phyloP scores from a whole-genome alignment of 148 eudicot genomes.

The Persicaria tinctoria region DNA sequence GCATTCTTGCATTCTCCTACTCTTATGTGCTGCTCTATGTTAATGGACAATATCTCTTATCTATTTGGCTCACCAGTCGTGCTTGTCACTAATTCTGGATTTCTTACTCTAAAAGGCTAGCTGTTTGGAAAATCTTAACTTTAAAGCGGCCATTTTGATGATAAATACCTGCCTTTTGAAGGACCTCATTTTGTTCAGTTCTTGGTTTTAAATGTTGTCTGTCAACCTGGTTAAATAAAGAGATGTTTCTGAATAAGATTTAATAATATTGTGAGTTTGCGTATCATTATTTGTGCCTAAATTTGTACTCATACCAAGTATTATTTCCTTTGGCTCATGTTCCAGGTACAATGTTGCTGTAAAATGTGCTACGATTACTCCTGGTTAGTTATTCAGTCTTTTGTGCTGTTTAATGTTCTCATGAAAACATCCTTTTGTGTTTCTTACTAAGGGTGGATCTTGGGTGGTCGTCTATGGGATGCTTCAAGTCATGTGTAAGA shows the following conservation, averaged over 20 bases:
- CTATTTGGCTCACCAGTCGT: neutral
- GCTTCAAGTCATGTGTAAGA: neutral
- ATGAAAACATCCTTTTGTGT: neutral
- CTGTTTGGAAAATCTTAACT: neutral
- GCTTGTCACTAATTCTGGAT: neutral
- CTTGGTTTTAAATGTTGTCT: neutral
- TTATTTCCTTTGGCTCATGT: neutral
- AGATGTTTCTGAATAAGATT: neutral
- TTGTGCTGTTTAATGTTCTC: neutral
- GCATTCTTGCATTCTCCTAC: neutral
- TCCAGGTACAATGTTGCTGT: slow-evolving; percentile 76
- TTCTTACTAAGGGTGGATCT: neutral
- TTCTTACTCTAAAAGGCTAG: neutral
- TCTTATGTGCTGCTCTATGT: neutral
- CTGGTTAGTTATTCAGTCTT: slow-evolving; percentile 36
- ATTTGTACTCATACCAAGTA: neutral
- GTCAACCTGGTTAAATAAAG: neutral
- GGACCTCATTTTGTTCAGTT: neutral
- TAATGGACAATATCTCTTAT: neutral
- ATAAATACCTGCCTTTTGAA: too few species aligned
- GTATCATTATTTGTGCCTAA: neutral
- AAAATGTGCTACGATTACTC: slow-evolving; percentile 77
- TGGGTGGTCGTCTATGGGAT: neutral
- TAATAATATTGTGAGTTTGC: neutral
- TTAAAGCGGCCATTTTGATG: too few species aligned